These are phyloP conservation scores for Tephrocybe sp. DNA, from an alignment of 768 basidiomycete species.

Conservation along the genomic window DNA sequence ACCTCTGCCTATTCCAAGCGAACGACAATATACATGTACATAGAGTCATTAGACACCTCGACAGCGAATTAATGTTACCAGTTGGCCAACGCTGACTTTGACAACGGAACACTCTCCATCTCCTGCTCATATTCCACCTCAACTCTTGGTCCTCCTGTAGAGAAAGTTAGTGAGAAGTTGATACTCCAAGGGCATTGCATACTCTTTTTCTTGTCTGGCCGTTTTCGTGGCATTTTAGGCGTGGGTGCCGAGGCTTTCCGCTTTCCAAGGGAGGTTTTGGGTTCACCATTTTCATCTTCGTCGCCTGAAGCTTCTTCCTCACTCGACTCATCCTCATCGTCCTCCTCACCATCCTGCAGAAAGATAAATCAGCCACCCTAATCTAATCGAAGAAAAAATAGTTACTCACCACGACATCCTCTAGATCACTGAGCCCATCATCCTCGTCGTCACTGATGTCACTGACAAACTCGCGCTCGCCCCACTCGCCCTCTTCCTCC, in stretches of 20 bases:
- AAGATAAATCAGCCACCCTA: slow-evolving; percentile 36
- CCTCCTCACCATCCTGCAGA: slow-evolving; percentile 9
- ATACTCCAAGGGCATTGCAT: slow-evolving; percentile 24
- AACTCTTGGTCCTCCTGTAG: slow-evolving; percentile 70
- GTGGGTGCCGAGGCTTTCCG: slow-evolving; percentile 52
- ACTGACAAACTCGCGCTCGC: slow-evolving; percentile 71
- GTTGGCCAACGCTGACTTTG: slow-evolving; percentile 47
- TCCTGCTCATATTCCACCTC: slow-evolving; percentile 98
- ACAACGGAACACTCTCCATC: slow-evolving; percentile 63
- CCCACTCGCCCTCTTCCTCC: slow-evolving; percentile 51
- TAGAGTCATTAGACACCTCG: neutral
- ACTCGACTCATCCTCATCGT: slow-evolving; percentile 17
- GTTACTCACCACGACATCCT: slow-evolving; percentile 59
- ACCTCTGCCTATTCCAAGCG: neutral
- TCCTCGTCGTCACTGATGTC: slow-evolving; percentile 71
- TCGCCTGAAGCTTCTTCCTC: slow-evolving; percentile 46
- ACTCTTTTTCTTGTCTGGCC: slow-evolving; percentile 65
- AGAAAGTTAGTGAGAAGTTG: neutral
- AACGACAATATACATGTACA: neutral
- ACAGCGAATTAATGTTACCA: slow-evolving; percentile 38
- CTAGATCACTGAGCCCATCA: slow-evolving; percentile 62
- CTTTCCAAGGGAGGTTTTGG: slow-evolving; percentile 58
- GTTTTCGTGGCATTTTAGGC: slow-evolving; percentile 45
- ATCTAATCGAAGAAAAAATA: slow-evolving; percentile 3
- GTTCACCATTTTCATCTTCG: slow-evolving; percentile 30